Evolutionary conservation across 2,329 filamentous ascomycete genomes (phyloP).

Genomic region (Venturia oleaginea): DNA sequence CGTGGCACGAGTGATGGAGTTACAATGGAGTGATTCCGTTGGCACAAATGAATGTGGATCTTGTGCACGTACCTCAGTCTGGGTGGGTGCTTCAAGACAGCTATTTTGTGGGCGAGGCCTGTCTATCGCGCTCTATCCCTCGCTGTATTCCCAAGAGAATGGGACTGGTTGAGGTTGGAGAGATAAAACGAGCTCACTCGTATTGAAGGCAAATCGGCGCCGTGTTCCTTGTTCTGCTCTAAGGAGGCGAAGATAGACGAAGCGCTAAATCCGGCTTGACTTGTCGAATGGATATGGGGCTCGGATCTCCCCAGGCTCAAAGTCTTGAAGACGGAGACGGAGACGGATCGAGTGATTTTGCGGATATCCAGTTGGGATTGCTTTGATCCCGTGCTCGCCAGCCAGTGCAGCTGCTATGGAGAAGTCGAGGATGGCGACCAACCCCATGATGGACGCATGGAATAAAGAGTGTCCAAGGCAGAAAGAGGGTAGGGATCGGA

Average conservation of each 20-base stretch:
- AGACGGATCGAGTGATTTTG: background rate
- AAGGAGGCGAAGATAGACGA: background rate
- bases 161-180: background rate
- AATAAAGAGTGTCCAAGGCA: too few species aligned
- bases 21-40: background rate
- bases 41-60: background rate
- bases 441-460: background rate
- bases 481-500: background rate
- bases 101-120: background rate
- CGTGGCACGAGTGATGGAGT: background rate
- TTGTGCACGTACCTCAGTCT: background rate
- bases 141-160: background rate
- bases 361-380: background rate
- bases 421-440: background rate
- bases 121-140: background rate
- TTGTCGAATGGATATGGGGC: background rate
- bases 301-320: background rate
- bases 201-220: conserved; percentile 3
- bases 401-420: background rate
- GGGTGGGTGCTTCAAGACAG: background rate
- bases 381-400: background rate
- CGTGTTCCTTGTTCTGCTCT: background rate
- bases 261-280: background rate
- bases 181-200: background rate
- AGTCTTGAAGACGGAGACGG: background rate